Evolutionary conservation across 106 monocot species (phyloP), one percentile per base, ranked within the genome.

Genomic region (Acorus gramineus): DNA sequence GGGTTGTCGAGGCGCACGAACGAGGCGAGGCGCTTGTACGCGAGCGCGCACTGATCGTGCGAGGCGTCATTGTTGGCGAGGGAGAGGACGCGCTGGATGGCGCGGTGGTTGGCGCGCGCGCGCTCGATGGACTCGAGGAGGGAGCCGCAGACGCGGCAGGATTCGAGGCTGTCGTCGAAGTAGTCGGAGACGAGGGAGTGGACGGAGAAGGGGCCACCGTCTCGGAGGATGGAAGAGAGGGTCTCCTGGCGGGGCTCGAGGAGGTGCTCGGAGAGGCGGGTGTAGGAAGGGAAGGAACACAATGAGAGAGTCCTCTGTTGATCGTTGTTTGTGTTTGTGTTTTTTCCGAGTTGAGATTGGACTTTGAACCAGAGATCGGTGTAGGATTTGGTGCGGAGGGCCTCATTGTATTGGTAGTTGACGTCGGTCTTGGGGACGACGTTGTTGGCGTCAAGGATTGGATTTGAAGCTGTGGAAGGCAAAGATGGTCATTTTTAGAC

Each of bases 1-100:
- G 86, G 86, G 67, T 94, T 89, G 13, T 81, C 84, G 14, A 73
- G 74, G 11, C 82, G 73, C 10, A 77, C 64, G 48, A 59, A 65
- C 47, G 63, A 56, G 49, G 71, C 53, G 42, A 85, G 72, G 13
- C 28, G 28, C 28, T 28, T 28, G 28, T 28, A 28, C 28, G 28
- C 28, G 28, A 28, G 28, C 28, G 28, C 28, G 28, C 28, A 28
- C 28, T 28, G 28, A 28, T 28, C 28, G 28, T 28, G 28, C 28
- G 28, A 0, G 28, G 28, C 28, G 28, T 28, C 28, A 28, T 28
- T 28, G 28, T 28, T 28, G 28, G 28, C 28, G 28, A 28, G 28
- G 28, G 28, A 28, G 28, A 28, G 28, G 28, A 28, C 1, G 28
- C 28, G 28, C 1, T 28, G 28, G 28, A 28, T 28, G 28, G 28